These are phyloP conservation scores for Botrytis pseudocinerea DNA, from an alignment of 2,329 filamentous ascomycete species.

Conservation along the genomic window DNA sequence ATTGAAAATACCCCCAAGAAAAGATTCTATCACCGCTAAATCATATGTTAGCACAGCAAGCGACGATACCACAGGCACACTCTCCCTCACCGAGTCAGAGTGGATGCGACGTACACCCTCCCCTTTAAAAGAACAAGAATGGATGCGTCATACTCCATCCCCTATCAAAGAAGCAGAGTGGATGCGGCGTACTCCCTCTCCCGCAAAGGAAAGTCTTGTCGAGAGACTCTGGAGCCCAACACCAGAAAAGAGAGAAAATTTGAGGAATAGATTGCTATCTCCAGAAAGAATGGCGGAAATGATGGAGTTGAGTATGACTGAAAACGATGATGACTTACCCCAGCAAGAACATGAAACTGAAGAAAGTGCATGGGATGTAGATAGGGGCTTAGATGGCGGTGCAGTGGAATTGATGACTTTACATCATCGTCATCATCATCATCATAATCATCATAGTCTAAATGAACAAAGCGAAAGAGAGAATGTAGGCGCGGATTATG, in stretches of 20 bases:
- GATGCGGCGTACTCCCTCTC: conserved; percentile 35
- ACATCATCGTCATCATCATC: background rate
- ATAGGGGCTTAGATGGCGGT: background rate
- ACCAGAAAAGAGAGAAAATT: background rate
- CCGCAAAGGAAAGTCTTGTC: conserved; percentile 19
- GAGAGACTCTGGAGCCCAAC: conserved; percentile 22
- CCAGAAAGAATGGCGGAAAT: conserved; percentile 2
- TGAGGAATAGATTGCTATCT: background rate
- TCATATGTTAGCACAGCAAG: background rate
- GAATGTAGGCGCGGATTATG: background rate
- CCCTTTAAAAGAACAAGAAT: conserved; percentile 30
- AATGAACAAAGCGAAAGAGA: background rate
- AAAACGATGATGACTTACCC: background rate
- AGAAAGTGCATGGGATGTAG: background rate
- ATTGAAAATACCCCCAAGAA: background rate
- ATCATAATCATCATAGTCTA: too few species aligned
- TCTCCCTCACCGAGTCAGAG: conserved; percentile 34
- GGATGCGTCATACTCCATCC: conserved; percentile 35
- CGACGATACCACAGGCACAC: conserved; percentile 24
- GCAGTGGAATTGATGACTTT: background rate
- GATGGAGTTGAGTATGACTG: conserved; percentile 3
- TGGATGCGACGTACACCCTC: conserved; percentile 36
- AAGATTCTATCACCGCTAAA: background rate
- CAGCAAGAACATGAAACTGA: background rate
- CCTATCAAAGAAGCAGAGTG: conserved; percentile 32